Conservation (phyloP, 2,329 filamentous ascomycete genomes). For the Nigrospora sphaerica region DNA sequence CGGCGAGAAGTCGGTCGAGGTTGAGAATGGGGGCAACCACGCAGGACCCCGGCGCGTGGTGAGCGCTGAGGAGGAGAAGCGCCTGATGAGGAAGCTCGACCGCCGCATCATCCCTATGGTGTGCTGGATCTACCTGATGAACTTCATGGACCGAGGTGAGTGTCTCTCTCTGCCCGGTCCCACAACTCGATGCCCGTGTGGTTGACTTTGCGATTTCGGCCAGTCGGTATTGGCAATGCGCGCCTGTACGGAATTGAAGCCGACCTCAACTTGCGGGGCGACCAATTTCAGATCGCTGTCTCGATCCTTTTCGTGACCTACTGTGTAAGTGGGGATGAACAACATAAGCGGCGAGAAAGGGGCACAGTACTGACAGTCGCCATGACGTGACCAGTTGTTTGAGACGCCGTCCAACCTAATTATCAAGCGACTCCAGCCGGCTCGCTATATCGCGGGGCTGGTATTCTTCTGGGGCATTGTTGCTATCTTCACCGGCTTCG, state of each 20-base stretch:
- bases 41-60: neutral
- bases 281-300: slow-evolving; percentile 63
- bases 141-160: slow-evolving; percentile 39
- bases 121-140: slow-evolving; percentile 48
- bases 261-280: slow-evolving; percentile 51
- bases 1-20: too few relatives aligned
- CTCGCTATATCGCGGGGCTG: slow-evolving; percentile 10
- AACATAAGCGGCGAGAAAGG: neutral
- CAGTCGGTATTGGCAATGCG: slow-evolving; percentile 68
- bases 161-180: neutral
- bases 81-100: slow-evolving; percentile 13
- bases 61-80: neutral
- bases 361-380: neutral
- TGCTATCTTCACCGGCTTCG: slow-evolving; percentile 14
- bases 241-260: slow-evolving; percentile 55
- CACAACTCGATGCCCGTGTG: too few relatives aligned
- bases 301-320: slow-evolving; percentile 64
- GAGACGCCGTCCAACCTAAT: slow-evolving; percentile 33
- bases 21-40: too few relatives aligned
- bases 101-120: slow-evolving; percentile 32
- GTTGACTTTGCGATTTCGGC: slow-evolving; percentile 7
- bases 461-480: slow-evolving; percentile 18
- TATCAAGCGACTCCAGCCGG: slow-evolving; percentile 27
- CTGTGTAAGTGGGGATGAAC: slow-evolving; percentile 27
- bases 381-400: slow-evolving; percentile 16